These are phyloP conservation scores for Daldinia sp. DNA, from an alignment of 2,329 filamentous ascomycete genomes.

Conservation along the genomic window DNA sequence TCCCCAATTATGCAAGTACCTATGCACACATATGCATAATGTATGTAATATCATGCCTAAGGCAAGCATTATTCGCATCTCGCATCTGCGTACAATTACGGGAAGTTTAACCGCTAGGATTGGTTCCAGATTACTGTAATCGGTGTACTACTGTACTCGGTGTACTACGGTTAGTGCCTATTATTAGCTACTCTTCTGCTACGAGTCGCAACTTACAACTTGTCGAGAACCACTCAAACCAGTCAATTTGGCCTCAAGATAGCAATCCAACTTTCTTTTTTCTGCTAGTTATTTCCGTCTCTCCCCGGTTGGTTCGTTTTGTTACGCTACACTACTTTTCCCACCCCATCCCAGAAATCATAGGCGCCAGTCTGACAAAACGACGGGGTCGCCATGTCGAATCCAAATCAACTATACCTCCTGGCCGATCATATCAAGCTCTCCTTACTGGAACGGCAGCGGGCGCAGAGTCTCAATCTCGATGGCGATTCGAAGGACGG, in stretches of 20 bases:
- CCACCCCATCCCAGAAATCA: conserved; percentile 11
- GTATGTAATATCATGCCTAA: conserved; percentile 1
- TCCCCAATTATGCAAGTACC: not conserved
- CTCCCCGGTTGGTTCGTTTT: conserved; percentile 5
- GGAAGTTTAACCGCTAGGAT: conserved; percentile 1
- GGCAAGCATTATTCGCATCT: not conserved
- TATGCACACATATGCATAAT: conserved; percentile 13
- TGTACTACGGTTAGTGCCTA: conserved; percentile 24
- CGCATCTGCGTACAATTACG: not conserved
- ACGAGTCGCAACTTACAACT: conserved; percentile 3
- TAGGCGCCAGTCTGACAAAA: conserved; percentile 20
- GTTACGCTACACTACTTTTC: not conserved
- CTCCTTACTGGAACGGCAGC: conserved; percentile 90
- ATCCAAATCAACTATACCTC: conserved; percentile 83
- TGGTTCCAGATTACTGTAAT: conserved; percentile 5
- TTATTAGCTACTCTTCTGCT: conserved; percentile 30
- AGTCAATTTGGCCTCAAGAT: conserved; percentile 30
- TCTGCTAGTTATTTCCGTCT: not conserved
- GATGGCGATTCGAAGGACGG: conserved; percentile 85
- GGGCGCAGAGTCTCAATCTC: conserved; percentile 83
- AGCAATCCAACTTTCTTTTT: conserved; percentile 4
- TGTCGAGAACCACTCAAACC: conserved; percentile 7
- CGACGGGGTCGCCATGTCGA: conserved; percentile 60
- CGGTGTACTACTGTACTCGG: not conserved
- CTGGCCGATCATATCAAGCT: conserved; percentile 97